phyloP scores from a whole-genome alignment of 208 protist genomes.

The Trypanosoma melophagium region DNA sequence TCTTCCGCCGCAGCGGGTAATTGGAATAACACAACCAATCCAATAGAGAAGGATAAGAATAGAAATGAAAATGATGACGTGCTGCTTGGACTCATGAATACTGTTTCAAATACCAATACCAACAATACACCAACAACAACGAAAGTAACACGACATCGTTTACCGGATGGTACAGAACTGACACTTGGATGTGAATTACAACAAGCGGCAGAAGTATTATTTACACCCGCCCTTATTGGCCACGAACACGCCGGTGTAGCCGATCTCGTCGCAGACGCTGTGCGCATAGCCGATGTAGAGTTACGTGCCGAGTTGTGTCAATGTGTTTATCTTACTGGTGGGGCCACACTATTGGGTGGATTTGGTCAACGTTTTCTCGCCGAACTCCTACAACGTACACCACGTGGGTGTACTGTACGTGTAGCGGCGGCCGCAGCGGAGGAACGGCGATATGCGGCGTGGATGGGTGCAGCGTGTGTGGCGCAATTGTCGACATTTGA shows the following conservation, averaged over 20 bases:
- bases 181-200: slow-evolving; percentile 48
- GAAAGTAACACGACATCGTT: slow-evolving; percentile 26
- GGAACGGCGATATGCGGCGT: slow-evolving; percentile 89
- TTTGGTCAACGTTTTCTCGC: slow-evolving; percentile 92
- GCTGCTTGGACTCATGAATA: slow-evolving; percentile 8
- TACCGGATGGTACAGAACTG: slow-evolving; percentile 82
- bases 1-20: neutral
- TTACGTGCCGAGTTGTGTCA: slow-evolving; percentile 64
- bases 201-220: slow-evolving; percentile 75
- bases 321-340: slow-evolving; percentile 91
- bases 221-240: slow-evolving; percentile 68
- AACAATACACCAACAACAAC: neutral
- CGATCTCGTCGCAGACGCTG: slow-evolving; percentile 72
- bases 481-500: slow-evolving; percentile 92
- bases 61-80: slow-evolving; percentile 42
- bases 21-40: neutral
- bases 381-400: slow-evolving; percentile 76
- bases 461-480: slow-evolving; percentile 96
- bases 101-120: neutral
- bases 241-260: slow-evolving; percentile 65
- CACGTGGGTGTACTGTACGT: slow-evolving; percentile 85
- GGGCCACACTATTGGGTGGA: slow-evolving; percentile 87
- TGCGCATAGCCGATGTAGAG: slow-evolving; percentile 76
- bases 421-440: slow-evolving; percentile 89
- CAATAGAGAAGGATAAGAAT: neutral